These are phyloP conservation scores for Gaertneriomyces semiglobifer DNA, from an alignment of 192 early-diverging fungal genomes.

Conservation along the genomic window DNA sequence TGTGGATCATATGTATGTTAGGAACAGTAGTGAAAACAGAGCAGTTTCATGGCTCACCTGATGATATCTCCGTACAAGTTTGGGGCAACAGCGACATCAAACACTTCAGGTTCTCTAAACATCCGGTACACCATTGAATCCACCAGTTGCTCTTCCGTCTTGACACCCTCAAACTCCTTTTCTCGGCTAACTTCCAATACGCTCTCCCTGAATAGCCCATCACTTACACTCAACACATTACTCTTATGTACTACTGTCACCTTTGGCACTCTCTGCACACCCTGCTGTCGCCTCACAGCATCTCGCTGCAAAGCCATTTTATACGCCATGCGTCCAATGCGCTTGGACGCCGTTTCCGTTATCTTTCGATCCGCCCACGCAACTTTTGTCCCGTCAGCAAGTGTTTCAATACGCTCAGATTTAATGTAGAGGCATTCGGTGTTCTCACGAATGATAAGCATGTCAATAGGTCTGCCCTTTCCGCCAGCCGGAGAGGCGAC, in stretches of 20 bases:
- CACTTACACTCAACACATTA: slow-evolving; percentile 89
- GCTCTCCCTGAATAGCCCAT: slow-evolving; percentile 96
- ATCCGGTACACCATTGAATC: slow-evolving; percentile 99
- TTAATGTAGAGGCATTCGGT: slow-evolving; percentile 97
- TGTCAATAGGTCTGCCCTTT: slow-evolving; percentile 75
- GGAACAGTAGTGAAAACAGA: not conserved
- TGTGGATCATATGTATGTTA: slow-evolving; percentile 16
- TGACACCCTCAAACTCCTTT: slow-evolving; percentile 60
- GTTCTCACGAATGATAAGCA: slow-evolving; percentile 97
- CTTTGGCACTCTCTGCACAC: slow-evolving; percentile 29
- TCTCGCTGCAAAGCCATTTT: slow-evolving; percentile 80
- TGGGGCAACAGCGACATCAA: slow-evolving; percentile 96
- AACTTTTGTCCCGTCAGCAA: slow-evolving; percentile 59
- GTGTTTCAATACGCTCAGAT: slow-evolving; percentile 64
- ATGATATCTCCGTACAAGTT: slow-evolving; percentile 99
- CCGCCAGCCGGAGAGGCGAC: slow-evolving; percentile 66
- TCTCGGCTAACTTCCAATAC: slow-evolving; percentile 60
- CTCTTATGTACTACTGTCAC: slow-evolving; percentile 98
- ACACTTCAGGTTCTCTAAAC: slow-evolving; percentile 94
- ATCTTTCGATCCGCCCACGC: slow-evolving; percentile 90
- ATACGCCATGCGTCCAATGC: slow-evolving; percentile 89
- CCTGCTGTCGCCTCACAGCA: not conserved
- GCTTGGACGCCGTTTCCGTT: slow-evolving; percentile 79
- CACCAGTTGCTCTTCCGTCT: slow-evolving; percentile 95
- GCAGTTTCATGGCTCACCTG: slow-evolving; percentile 8